Base-by-base conservation (phyloP, 257 asterid species). In the Coffea eugenioides region DNA sequence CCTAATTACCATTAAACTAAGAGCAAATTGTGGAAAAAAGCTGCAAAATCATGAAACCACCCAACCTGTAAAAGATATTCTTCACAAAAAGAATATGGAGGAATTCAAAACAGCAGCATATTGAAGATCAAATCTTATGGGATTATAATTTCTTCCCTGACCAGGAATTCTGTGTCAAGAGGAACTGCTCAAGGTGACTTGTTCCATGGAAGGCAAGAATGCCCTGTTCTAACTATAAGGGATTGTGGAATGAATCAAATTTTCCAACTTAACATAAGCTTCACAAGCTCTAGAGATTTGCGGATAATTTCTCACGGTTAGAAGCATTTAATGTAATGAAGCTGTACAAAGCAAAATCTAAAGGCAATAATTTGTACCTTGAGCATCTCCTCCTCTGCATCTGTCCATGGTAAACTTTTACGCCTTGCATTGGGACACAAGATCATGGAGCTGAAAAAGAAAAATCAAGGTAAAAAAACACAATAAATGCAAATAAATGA, bases 301-400 rank as follows among this genome's bases (percentile, higher is more conserved):
- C 2, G 18, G 51, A 49, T 73, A 12, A 66, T 21, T 46, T 67
- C 8, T 25, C 52, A 56, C 2, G 31, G 48, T 69, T 45, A 49
- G 62, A 43, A 43, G 72, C n/a, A 39, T 59, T 36, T 31, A 34
- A 66, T 54, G 57, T 52, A 43, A 18, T 39, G 46, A 69, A 78
- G 57, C 56, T 7, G 81, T 20, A 61, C n/a, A 73, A 74, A 69
- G 31, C 51, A 66, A 54, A 78, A 39, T 39, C 43, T 39, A 80
- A 69, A 66, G 54, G 71, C 27, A 79, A 78, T 77, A 77, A 77
- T 27, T 74, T 71, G 77, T 88, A 90, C 97, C 96, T 79, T 84
- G 57, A 93, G 90, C 83, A 79, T 83, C 79, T 88, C 92, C 84
- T 83, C 97, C 86, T 93, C 98, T 21, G 88, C 89, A 65, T 82